These are phyloP conservation scores for Teunomyces stri DNA, from an alignment of 805 yeast species.

Conservation along the genomic window DNA sequence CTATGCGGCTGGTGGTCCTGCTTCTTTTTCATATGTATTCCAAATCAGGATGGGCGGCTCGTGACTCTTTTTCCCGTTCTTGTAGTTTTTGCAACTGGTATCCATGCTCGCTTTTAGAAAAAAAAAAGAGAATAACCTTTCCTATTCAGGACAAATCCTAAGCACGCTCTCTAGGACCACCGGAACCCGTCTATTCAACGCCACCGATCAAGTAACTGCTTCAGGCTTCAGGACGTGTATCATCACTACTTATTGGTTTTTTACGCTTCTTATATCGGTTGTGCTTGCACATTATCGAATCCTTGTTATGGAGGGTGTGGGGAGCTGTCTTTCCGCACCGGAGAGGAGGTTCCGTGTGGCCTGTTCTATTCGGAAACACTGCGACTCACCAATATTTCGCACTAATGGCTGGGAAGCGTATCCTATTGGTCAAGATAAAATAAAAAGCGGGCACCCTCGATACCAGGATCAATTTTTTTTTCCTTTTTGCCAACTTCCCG, in stretches of 20 bases:
- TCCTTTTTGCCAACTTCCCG: background rate
- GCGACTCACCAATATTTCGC: background rate
- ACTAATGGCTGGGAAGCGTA: background rate
- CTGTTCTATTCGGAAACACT: background rate
- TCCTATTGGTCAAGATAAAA: constrained; percentile 1
- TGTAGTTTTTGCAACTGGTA: background rate
- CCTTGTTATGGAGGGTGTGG: background rate
- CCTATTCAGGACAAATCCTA: background rate
- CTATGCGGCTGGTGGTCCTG: too few relatives aligned
- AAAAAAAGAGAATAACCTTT: background rate
- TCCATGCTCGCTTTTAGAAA: background rate
- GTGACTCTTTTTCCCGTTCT: background rate
- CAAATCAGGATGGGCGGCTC: too few relatives aligned
- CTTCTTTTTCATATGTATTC: too few relatives aligned
- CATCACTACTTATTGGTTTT: too few relatives aligned
- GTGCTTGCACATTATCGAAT: background rate
- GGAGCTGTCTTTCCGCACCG: constrained; percentile 2
- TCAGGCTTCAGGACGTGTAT: too few relatives aligned
- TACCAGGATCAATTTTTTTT: constrained; percentile 1
- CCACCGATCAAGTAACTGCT: too few relatives aligned
- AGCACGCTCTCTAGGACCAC: background rate
- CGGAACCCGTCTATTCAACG: background rate
- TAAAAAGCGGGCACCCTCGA: background rate
- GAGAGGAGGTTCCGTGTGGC: background rate
- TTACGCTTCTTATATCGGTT: background rate